phyloP scores from a whole-genome alignment of 805 yeast species.

The Saccharomycopsis oosterbeekiorum region DNA sequence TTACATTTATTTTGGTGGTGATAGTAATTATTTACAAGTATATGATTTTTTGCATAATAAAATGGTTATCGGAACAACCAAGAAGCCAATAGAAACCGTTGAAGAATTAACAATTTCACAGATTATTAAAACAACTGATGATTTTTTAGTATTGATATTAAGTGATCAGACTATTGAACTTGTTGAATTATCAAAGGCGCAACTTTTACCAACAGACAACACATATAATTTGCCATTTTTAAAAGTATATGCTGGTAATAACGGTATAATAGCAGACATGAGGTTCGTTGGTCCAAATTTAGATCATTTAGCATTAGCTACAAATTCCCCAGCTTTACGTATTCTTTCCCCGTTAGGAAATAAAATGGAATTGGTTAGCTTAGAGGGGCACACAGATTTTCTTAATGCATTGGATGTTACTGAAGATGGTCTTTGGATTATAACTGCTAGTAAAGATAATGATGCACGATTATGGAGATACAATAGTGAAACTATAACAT shows the following conservation, averaged over 20 bases:
- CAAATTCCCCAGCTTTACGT: constrained; percentile 85
- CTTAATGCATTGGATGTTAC: constrained; percentile 73
- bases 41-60: constrained; percentile 47
- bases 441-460: constrained; percentile 84
- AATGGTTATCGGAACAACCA: constrained; percentile 30
- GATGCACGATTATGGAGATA: constrained; percentile 78
- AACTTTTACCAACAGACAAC: constrained; percentile 24
- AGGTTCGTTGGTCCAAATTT: constrained; percentile 58
- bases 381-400: constrained; percentile 79
- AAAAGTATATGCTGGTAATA: constrained; percentile 77
- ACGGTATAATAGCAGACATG: constrained; percentile 90
- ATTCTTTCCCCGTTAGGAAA: constrained; percentile 50
- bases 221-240: constrained; percentile 32
- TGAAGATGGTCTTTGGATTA: constrained; percentile 78
- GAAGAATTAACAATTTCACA: constrained; percentile 65
- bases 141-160: constrained; percentile 41
- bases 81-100: constrained; percentile 42
- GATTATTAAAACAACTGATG: constrained; percentile 22
- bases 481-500: constrained; percentile 33
- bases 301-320: constrained; percentile 67
- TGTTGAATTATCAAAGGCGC: constrained; percentile 29
- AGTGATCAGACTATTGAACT: constrained; percentile 79
- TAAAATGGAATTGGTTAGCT: constrained; percentile 52
- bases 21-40: constrained; percentile 54
- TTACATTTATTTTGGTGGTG: constrained; percentile 56